Evolutionary conservation across 108 stramenopile species (phyloP).

Genomic region (Parietichytrium sp.): DNA sequence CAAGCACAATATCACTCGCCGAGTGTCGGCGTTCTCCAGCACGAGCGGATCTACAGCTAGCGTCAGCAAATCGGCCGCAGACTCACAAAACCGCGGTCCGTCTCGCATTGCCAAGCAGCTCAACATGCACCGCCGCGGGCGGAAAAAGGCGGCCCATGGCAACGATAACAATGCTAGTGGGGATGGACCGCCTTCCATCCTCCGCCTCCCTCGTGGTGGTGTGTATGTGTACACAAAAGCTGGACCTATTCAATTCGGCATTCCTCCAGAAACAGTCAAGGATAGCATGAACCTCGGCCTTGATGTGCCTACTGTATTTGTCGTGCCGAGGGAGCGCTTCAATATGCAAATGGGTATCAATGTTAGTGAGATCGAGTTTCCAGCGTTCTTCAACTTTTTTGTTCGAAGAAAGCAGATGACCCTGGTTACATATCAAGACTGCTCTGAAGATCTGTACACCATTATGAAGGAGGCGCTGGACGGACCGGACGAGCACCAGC

Average conservation of each 20-base stretch:
- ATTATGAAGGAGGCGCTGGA: conserved; percentile 52
- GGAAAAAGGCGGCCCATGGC: not conserved
- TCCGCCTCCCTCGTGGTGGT: conserved; percentile 46
- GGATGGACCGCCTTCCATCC: not conserved
- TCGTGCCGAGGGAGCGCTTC: conserved; percentile 40
- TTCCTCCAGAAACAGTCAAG: conserved; percentile 53
- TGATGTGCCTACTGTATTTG: conserved; percentile 41
- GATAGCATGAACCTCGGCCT: conserved; percentile 49
- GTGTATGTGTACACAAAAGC: conserved; percentile 43
- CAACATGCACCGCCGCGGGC: not conserved
- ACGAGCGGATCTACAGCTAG: not conserved
- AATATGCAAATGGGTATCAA: conserved; percentile 46
- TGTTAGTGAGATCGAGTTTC: conserved; percentile 51
- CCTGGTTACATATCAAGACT: conserved; percentile 44
- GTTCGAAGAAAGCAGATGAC: conserved; percentile 35
- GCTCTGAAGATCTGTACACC: conserved; percentile 38
- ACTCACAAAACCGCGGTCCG: not conserved
- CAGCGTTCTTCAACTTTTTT: conserved; percentile 52
- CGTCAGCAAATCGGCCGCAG: not conserved
- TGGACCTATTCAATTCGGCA: conserved; percentile 46
- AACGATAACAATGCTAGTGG: not conserved
- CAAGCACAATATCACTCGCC: not conserved
- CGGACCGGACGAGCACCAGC: conserved; percentile 40
- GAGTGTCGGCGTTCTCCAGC: not conserved
- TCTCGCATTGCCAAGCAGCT: conserved; percentile 23